These are phyloP conservation scores for Anacardium occidentale DNA, from an alignment of 345 rosid genomes.

Conservation along the genomic window DNA sequence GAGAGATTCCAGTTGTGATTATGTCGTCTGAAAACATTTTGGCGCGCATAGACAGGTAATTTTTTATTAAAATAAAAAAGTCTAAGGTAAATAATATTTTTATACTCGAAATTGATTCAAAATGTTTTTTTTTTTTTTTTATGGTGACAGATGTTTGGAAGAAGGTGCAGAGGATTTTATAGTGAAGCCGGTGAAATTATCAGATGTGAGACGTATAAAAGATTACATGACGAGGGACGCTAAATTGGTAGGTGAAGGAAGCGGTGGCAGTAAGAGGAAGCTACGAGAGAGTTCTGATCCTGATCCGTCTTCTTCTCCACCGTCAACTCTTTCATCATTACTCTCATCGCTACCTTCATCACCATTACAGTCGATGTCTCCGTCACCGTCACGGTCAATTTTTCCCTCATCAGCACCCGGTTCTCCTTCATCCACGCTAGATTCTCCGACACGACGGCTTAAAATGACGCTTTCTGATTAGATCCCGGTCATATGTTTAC, in stretches of 20 bases:
- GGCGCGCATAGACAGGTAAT: constrained; percentile 76
- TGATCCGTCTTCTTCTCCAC: constrained; percentile 26
- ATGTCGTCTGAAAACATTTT: constrained; percentile 93
- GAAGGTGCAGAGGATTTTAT: constrained; percentile 95
- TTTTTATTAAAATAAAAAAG: too few relatives aligned
- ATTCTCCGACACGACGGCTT: constrained; percentile 50
- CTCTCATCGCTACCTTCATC: constrained; percentile 26
- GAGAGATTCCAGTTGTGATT: constrained; percentile 83
- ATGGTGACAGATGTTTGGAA: constrained; percentile 75
- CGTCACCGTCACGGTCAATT: constrained; percentile 29
- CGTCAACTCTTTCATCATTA: constrained; percentile 30
- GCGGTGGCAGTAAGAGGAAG: constrained; percentile 60
- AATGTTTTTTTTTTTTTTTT: neutral
- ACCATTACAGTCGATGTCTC: neutral
- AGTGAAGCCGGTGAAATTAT: constrained; percentile 84
- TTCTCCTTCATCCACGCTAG: constrained; percentile 47
- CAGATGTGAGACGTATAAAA: constrained; percentile 77
- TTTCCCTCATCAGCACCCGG: constrained; percentile 39
- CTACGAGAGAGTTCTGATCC: constrained; percentile 43
- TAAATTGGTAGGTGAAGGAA: constrained; percentile 14
- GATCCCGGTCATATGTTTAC: constrained; percentile 7
- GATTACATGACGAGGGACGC: constrained; percentile 48
- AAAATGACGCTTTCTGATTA: constrained; percentile 38
- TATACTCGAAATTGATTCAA: neutral
- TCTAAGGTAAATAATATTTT: too few relatives aligned